Conservation (phyloP, 1,284 basidiomycete species). For the Leucoagaricus sp. region DNA sequence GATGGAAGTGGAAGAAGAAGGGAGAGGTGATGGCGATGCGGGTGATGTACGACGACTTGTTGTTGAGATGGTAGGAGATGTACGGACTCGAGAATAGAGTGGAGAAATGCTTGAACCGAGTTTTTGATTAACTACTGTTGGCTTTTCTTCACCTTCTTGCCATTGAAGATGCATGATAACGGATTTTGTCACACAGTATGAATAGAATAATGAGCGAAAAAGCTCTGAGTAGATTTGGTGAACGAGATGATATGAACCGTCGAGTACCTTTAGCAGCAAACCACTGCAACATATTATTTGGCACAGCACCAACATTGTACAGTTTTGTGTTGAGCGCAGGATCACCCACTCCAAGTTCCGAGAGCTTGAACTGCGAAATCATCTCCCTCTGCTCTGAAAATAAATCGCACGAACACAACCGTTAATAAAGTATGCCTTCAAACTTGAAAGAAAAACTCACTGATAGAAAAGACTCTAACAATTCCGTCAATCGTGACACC, state of each 20-base stretch:
- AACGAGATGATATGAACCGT: slow-evolving; percentile 62
- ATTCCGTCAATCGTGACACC: slow-evolving; percentile 92
- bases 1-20: slow-evolving; percentile 18
- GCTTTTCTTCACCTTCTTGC: slow-evolving; percentile 63
- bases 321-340: slow-evolving; percentile 65
- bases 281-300: slow-evolving; percentile 89
- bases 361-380: slow-evolving; percentile 88
- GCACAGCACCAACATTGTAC: slow-evolving; percentile 73
- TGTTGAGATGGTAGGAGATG: slow-evolving; percentile 37
- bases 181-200: slow-evolving; percentile 85
- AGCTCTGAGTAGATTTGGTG: neutral
- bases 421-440: too few relatives aligned
- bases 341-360: slow-evolving; percentile 74
- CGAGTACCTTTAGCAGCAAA: slow-evolving; percentile 88
- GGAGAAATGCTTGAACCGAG: slow-evolving; percentile 23
- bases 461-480: slow-evolving; percentile 87
- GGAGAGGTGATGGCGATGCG: slow-evolving; percentile 26
- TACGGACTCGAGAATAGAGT: slow-evolving; percentile 32
- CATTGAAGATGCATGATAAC: slow-evolving; percentile 87
- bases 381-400: slow-evolving; percentile 72
- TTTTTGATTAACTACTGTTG: slow-evolving; percentile 20
- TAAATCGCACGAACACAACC: neutral
- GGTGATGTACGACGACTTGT: slow-evolving; percentile 49
- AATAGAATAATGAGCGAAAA: neutral
- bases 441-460: slow-evolving; percentile 39